These are phyloP conservation scores for Phytopythium delawarense DNA, from an alignment of 352 stramenopile genomes.

Conservation along the genomic window DNA sequence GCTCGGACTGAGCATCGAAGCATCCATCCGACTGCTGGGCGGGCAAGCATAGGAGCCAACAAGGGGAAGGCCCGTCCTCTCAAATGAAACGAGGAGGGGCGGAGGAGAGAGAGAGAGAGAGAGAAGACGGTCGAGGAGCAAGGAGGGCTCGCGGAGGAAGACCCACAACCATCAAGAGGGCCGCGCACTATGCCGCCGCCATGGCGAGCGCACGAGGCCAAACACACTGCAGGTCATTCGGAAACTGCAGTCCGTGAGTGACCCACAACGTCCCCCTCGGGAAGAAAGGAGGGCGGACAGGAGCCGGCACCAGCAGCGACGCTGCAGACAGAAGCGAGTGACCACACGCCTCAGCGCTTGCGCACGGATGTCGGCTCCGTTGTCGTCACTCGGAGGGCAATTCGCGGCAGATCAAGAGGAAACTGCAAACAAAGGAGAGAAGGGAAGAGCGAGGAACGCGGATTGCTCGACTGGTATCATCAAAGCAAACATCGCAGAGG, in stretches of 20 bases:
- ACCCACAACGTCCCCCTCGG: not conserved
- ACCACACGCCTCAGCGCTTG: not conserved
- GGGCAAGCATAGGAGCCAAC: slow-evolving; percentile 2
- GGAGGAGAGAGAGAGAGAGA: not conserved
- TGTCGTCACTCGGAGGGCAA: not conserved
- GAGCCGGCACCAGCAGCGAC: not conserved
- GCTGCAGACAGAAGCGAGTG: not conserved
- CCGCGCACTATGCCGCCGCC: not conserved
- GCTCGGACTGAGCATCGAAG: slow-evolving; percentile 24
- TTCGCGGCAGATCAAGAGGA: slow-evolving; percentile 5
- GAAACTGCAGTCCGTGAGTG: slow-evolving; percentile 9
- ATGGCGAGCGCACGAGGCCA: not conserved
- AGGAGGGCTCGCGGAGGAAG: not conserved
- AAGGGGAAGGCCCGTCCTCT: not conserved
- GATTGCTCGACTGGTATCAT: not conserved
- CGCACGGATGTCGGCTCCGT: not conserved
- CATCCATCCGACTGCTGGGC: slow-evolving; percentile 19
- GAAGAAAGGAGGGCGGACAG: not conserved
- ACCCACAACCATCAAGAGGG: not conserved
- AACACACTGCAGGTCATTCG: slow-evolving; percentile 6
- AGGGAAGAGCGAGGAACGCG: not conserved
- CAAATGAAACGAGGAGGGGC: slow-evolving; percentile 3
- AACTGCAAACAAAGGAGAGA: not conserved
- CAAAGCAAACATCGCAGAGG: not conserved
- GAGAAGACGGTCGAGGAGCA: not conserved